phyloP scores from a whole-genome alignment of 768 basidiomycete genomes.

The Tylopilus sp. region DNA sequence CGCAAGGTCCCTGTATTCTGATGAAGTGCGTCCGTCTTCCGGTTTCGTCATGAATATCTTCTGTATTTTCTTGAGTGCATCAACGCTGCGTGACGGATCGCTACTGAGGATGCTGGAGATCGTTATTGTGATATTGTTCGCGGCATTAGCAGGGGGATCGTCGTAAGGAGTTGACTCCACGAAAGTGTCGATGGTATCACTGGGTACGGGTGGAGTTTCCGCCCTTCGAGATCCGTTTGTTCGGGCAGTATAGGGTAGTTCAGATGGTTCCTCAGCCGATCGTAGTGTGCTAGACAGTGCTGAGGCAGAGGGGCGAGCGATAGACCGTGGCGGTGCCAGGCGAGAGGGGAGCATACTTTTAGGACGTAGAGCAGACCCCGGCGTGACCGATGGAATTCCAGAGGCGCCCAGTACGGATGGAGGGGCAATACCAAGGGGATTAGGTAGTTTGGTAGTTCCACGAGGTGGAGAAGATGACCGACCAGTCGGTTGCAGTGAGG shows the following conservation, averaged over 20 bases:
- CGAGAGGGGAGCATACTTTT: slow-evolving; percentile 75
- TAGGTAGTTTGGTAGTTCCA: slow-evolving; percentile 41
- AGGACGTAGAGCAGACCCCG: slow-evolving; percentile 45
- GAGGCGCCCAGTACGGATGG: slow-evolving; percentile 12
- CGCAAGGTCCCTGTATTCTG: slow-evolving; percentile 73
- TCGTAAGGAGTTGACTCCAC: slow-evolving; percentile 32
- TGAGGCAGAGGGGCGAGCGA: slow-evolving; percentile 31
- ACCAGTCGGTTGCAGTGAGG: slow-evolving; percentile 33
- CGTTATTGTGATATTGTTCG: slow-evolving; percentile 69
- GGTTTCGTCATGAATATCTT: slow-evolving; percentile 76
- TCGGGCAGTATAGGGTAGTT: slow-evolving; percentile 26
- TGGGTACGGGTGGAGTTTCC: slow-evolving; percentile 18
- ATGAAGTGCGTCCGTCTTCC: slow-evolving; percentile 64
- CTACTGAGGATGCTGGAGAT: slow-evolving; percentile 89
- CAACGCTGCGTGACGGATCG: slow-evolving; percentile 82
- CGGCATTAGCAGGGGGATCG: slow-evolving; percentile 9
- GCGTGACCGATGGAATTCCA: slow-evolving; percentile 32
- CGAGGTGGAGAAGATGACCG: slow-evolving; percentile 50
- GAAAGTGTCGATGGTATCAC: slow-evolving; percentile 30
- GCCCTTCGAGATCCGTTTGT: slow-evolving; percentile 14
- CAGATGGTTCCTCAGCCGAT: slow-evolving; percentile 28
- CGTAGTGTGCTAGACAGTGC: slow-evolving; percentile 23
- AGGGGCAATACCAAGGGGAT: slow-evolving; percentile 15
- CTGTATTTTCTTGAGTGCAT: slow-evolving; percentile 91
- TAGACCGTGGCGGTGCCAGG: slow-evolving; percentile 59